Evolutionary conservation across 441 rosid species (phyloP).

Genomic region (Populus trichocarpa): DNA sequence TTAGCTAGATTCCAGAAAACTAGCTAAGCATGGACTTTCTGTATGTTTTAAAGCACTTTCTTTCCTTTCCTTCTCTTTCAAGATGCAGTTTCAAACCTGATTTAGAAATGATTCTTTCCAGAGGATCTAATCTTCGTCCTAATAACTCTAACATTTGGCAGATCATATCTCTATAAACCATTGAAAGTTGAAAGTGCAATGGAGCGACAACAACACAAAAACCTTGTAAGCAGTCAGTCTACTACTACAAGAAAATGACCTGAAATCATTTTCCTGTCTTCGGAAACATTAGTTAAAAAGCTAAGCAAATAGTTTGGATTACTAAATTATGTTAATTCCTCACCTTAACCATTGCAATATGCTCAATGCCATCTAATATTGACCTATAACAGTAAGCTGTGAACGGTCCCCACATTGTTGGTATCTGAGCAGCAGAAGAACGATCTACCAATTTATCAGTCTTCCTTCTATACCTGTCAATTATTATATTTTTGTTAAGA

Average conservation of each 20-base stretch:
- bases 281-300: not conserved
- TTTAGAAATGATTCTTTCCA: not conserved
- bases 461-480: conserved; percentile 72
- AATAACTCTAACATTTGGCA: not conserved
- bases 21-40: not conserved
- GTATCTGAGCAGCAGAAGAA: conserved; percentile 74
- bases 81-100: not conserved
- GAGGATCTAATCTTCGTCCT: not conserved
- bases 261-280: not conserved
- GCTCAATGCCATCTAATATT: conserved; percentile 77
- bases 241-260: not conserved
- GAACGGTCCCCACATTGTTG: conserved; percentile 92
- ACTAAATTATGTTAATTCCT: conserved; percentile 19
- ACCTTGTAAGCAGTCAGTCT: not conserved
- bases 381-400: conserved; percentile 80
- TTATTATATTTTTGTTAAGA: not conserved
- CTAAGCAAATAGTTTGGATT: not conserved
- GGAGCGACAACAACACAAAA: not conserved
- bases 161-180: not conserved
- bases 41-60: not conserved
- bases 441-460: conserved; percentile 68
- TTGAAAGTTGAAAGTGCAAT: not conserved
- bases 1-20: not conserved
- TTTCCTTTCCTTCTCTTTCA: not conserved
- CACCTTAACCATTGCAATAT: conserved; percentile 97